Percentiles rank a stretch among this genome's conserved stretches.
Evolutionary conservation across 352 stramenopile genomes (phyloP).

Genomic region (Pelagophyceae sp.): DNA sequence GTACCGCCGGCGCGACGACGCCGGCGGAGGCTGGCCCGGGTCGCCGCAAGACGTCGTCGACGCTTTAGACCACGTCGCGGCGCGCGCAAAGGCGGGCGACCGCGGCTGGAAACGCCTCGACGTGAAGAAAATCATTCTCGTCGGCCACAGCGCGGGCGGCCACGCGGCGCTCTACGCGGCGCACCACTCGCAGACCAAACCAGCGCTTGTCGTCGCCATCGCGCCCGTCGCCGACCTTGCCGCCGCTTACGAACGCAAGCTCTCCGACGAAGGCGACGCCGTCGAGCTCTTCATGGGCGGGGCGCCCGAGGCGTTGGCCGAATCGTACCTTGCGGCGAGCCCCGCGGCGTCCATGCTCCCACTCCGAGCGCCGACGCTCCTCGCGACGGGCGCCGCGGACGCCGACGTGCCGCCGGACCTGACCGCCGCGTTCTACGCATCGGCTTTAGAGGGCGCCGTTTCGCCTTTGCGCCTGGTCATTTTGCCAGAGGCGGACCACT

Average conservation of each 20-base stretch:
- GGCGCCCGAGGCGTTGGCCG: background rate
- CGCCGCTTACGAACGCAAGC: background rate
- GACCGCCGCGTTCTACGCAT: background rate
- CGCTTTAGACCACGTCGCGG: background rate
- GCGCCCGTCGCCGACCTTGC: constrained; percentile 9
- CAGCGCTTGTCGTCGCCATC: background rate
- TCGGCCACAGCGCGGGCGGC: constrained; percentile 5
- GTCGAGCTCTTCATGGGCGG: constrained; percentile 11
- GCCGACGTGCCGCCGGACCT: constrained; percentile 8
- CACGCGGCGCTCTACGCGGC: background rate
- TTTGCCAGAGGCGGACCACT: too few species aligned
- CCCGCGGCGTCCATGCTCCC: background rate
- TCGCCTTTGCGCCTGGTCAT: too few species aligned
- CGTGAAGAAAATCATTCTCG: background rate
- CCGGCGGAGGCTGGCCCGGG: constrained; percentile 1
- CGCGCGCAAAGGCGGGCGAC: background rate
- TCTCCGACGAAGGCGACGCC: constrained; percentile 7
- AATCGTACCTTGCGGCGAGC: background rate
- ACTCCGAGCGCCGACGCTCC: background rate
- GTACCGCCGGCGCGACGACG: background rate
- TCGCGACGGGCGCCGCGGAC: background rate
- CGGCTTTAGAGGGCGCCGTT: too few species aligned
- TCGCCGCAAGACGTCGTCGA: background rate
- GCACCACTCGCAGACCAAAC: background rate
- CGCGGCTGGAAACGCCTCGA: background rate